A percentile compares a stretch with the other conserved stretches of the same genome.
Conservation (phyloP, 2,329 filamentous ascomycete genomes). For the Cercospora brassicicola region DNA sequence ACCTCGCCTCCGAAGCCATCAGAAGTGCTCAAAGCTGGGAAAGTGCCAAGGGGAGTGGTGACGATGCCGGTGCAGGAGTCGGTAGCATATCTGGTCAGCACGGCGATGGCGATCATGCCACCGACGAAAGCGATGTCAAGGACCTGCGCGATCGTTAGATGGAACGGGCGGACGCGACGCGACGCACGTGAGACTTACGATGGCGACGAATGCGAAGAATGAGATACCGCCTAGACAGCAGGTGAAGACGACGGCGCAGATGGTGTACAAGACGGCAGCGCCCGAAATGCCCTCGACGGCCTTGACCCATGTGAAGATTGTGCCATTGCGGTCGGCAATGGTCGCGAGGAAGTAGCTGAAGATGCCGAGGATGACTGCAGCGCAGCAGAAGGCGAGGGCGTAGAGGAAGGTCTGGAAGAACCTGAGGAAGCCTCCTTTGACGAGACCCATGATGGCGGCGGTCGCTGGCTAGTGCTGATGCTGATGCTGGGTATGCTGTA, state of each 20-base stretch:
- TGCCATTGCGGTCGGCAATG: constrained; percentile 62
- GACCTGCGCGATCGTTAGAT: constrained; percentile 38
- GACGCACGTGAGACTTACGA: constrained; percentile 41
- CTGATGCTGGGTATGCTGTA: neutral
- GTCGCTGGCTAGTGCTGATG: constrained; percentile 1
- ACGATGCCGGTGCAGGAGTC: constrained; percentile 64
- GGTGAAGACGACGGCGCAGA: constrained; percentile 70
- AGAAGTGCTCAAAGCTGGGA: constrained; percentile 53
- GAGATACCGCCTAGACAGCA: constrained; percentile 75
- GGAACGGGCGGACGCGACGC: neutral
- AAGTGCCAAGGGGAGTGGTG: constrained; percentile 68
- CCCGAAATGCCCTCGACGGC: constrained; percentile 67
- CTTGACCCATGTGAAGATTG: constrained; percentile 65
- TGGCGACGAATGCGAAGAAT: constrained; percentile 70
- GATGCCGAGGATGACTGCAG: constrained; percentile 65
- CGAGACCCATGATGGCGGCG: constrained; percentile 36
- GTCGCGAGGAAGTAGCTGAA: constrained; percentile 81
- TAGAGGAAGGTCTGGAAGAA: constrained; percentile 69
- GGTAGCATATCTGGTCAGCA: constrained; percentile 69
- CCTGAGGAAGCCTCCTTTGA: constrained; percentile 64
- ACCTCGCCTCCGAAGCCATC: constrained; percentile 52
- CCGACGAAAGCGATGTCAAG: constrained; percentile 76
- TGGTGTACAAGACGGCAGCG: constrained; percentile 69
- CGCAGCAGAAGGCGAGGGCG: constrained; percentile 69
- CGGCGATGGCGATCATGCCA: constrained; percentile 78